Evolutionary conservation across 805 yeast genomes (phyloP).

Genomic region (Candida khao-thaluensis): DNA sequence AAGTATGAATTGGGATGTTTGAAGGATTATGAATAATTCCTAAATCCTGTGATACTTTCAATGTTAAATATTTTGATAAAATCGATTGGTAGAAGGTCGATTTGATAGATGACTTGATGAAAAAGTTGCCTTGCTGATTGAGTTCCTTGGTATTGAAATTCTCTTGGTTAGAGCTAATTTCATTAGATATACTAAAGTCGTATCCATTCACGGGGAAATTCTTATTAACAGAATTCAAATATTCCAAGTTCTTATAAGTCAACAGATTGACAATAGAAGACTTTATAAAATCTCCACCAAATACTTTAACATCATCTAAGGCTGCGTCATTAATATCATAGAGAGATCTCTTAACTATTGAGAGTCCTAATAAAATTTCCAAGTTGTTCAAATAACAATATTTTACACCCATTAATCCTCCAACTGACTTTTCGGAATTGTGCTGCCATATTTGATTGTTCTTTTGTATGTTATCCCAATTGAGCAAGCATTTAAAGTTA

Average conservation of each 20-base stretch:
- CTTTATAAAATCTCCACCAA: slow-evolving; percentile 36
- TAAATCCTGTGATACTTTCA: slow-evolving; percentile 47
- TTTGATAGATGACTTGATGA: slow-evolving; percentile 35
- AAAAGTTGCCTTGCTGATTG: slow-evolving; percentile 16
- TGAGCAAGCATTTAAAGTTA: slow-evolving; percentile 40
- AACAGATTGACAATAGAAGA: slow-evolving; percentile 31
- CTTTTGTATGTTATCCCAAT: slow-evolving; percentile 19
- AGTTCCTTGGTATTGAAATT: slow-evolving; percentile 21
- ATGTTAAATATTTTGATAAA: slow-evolving; percentile 45
- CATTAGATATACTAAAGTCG: slow-evolving; percentile 62
- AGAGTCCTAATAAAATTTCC: slow-evolving; percentile 49
- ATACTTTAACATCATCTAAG: slow-evolving; percentile 39
- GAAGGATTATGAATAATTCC: slow-evolving; percentile 52
- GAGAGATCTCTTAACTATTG: slow-evolving; percentile 56
- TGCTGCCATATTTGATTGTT: slow-evolving; percentile 47
- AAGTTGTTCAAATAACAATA: slow-evolving; percentile 22
- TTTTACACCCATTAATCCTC: slow-evolving; percentile 53
- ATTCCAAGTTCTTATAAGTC: slow-evolving; percentile 21
- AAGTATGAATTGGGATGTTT: slow-evolving; percentile 48
- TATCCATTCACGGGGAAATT: slow-evolving; percentile 49
- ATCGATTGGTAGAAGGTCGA: slow-evolving; percentile 40
- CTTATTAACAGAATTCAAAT: slow-evolving; percentile 23
- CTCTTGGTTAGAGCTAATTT: slow-evolving; percentile 38
- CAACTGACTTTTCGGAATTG: slow-evolving; percentile 54
- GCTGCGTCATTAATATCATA: slow-evolving; percentile 52